Evolutionary conservation across 2,329 filamentous ascomycete species (phyloP).

Genomic region (Arthrobotrys pseudoclavata): DNA sequence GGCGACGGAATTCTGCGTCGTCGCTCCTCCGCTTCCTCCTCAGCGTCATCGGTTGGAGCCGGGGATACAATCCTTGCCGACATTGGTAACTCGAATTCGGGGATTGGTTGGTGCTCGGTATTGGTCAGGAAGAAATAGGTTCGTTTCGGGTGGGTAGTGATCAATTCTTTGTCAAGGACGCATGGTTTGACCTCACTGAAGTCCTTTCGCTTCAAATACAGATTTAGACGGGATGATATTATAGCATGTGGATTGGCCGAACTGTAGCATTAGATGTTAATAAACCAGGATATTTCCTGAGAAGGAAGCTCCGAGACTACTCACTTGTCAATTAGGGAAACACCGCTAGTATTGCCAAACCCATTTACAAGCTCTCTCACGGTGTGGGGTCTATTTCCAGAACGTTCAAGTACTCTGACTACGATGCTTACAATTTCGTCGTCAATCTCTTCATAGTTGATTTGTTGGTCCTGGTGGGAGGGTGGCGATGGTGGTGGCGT

Average conservation of each 20-base stretch:
- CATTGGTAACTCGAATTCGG: slow-evolving; percentile 73
- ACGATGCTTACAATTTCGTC: slow-evolving; percentile 96
- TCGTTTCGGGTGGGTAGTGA: slow-evolving; percentile 90
- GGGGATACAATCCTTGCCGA: slow-evolving; percentile 79
- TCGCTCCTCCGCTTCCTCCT: slow-evolving; percentile 73
- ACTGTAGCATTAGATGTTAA: slow-evolving; percentile 70
- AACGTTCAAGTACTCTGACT: slow-evolving; percentile 87
- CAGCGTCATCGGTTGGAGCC: slow-evolving; percentile 82
- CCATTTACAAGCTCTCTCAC: slow-evolving; percentile 85
- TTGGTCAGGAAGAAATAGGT: slow-evolving; percentile 97
- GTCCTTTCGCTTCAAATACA: slow-evolving; percentile 84
- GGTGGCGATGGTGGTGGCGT: slow-evolving; percentile 85
- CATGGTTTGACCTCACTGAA: slow-evolving; percentile 85
- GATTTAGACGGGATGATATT: slow-evolving; percentile 89
- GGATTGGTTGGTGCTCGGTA: slow-evolving; percentile 84
- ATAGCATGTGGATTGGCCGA: slow-evolving; percentile 96
- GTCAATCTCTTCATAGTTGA: slow-evolving; percentile 86
- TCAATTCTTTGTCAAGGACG: slow-evolving; percentile 91
- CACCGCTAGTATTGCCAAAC: slow-evolving; percentile 54
- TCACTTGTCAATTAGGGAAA: slow-evolving; percentile 83
- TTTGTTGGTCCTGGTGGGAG: slow-evolving; percentile 65
- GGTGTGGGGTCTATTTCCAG: slow-evolving; percentile 90
- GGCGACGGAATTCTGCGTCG: slow-evolving; percentile 79
- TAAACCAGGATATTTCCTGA: slow-evolving; percentile 40
- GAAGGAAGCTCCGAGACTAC: slow-evolving; percentile 66